Percentiles rank a stretch among this genome's conserved stretches.
Conservation (phyloP, 768 basidiomycete genomes). For the Leccinellum luteum region DNA sequence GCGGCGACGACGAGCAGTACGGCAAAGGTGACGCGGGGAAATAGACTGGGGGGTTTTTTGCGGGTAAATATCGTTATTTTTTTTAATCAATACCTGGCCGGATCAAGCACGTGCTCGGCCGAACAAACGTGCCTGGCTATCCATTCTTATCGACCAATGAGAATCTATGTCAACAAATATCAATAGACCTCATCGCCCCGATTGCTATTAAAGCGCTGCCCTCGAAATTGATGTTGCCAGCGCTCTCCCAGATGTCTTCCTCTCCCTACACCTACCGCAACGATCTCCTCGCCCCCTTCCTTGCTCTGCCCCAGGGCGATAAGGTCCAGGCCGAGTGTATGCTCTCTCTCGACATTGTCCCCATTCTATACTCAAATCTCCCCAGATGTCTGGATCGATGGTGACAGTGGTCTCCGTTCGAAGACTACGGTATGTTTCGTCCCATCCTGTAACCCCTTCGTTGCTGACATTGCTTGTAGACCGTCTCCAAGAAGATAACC, state of each 20-base stretch:
- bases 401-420: slow-evolving; percentile 88
- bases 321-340: slow-evolving; percentile 94
- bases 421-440: slow-evolving; percentile 80
- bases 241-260: slow-evolving; percentile 21
- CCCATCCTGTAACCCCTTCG: not conserved
- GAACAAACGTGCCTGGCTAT: not conserved
- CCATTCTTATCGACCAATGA: slow-evolving; percentile 33
- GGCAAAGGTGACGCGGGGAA: slow-evolving; percentile 38
- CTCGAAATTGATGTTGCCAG: not conserved
- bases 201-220: slow-evolving; percentile 25
- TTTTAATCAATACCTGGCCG: not conserved
- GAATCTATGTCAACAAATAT: slow-evolving; percentile 20
- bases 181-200: slow-evolving; percentile 19
- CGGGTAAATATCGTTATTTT: not conserved
- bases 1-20: slow-evolving; percentile 58
- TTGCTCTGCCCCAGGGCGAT: slow-evolving; percentile 84
- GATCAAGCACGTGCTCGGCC: slow-evolving; percentile 5
- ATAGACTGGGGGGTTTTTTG: slow-evolving; percentile 4
- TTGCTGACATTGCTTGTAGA: slow-evolving; percentile 44
- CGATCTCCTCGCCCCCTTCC: slow-evolving; percentile 87
- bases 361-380: slow-evolving; percentile 3
- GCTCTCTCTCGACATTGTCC: slow-evolving; percentile 20
- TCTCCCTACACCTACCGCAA: slow-evolving; percentile 54
- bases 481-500: slow-evolving; percentile 80
- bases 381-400: slow-evolving; percentile 97